These are phyloP conservation scores for Sarcodon aspratus DNA, from an alignment of 768 basidiomycete species.

Conservation along the genomic window DNA sequence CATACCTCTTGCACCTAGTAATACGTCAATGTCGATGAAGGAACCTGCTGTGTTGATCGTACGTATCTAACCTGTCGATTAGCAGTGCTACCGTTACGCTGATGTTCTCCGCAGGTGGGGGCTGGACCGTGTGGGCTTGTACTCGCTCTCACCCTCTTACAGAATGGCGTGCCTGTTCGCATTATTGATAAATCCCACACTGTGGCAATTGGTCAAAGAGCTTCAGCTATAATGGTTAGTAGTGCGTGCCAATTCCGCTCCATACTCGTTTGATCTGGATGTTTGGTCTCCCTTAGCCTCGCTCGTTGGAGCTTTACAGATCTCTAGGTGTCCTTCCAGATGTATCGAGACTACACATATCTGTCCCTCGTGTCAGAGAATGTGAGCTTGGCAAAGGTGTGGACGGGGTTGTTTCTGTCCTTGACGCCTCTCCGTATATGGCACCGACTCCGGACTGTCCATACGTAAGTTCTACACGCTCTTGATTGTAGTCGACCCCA, in stretches of 20 bases:
- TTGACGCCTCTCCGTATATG: constrained; percentile 1
- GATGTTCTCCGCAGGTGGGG: constrained; percentile 5
- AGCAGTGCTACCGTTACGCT: too few species aligned
- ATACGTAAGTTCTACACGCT: constrained; percentile 4
- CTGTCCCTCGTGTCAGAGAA: constrained; percentile 1
- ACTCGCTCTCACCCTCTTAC: constrained; percentile 7
- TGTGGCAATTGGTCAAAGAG: constrained; percentile 11
- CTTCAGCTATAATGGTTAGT: constrained; percentile 16
- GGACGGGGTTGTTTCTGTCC: constrained; percentile 1
- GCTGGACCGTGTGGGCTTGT: constrained; percentile 12
- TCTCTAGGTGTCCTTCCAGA: constrained; percentile 11
- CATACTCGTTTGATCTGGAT: not conserved
- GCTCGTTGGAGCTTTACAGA: constrained; percentile 10
- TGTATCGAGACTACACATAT: not conserved
- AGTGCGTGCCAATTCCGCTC: not conserved
- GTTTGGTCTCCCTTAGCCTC: constrained; percentile 5
- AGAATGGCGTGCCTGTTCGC: constrained; percentile 11
- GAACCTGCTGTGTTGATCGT: too few species aligned
- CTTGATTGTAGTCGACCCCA: not conserved
- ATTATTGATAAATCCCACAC: constrained; percentile 9
- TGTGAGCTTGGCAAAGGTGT: constrained; percentile 12
- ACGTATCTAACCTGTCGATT: too few species aligned
- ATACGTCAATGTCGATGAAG: too few species aligned
- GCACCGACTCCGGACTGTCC: constrained; percentile 7
- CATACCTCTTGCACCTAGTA: too few species aligned